Conservation (phyloP, 352 stramenopile species). For the Globisporangium parvum region DNA sequence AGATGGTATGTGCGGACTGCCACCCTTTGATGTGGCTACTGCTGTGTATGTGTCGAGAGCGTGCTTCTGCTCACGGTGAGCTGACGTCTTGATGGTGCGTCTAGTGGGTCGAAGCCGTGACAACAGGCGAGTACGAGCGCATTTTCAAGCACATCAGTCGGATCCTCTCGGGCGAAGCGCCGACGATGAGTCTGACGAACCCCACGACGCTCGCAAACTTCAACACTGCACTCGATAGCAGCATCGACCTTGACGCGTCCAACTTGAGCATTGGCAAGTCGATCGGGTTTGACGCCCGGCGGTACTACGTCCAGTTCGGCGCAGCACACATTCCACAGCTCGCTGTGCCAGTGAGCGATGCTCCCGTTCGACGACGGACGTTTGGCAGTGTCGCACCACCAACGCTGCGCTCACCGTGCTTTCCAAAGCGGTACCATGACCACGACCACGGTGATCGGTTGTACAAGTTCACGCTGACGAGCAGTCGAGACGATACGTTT, state of each 20-base stretch:
- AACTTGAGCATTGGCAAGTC: constrained; percentile 36
- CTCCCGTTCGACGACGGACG: not conserved
- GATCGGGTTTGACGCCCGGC: constrained; percentile 28
- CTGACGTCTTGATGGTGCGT: not conserved
- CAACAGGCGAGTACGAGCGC: constrained; percentile 26
- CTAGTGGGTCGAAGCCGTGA: constrained; percentile 36
- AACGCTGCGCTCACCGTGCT: not conserved
- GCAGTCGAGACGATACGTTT: not conserved
- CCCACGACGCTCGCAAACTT: constrained; percentile 34
- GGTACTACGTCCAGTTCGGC: constrained; percentile 28
- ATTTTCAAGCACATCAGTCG: constrained; percentile 28
- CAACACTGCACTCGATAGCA: constrained; percentile 22
- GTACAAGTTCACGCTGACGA: constrained; percentile 3
- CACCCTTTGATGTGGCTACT: not conserved
- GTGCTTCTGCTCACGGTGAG: not conserved
- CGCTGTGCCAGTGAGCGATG: not conserved
- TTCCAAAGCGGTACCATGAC: constrained; percentile 10
- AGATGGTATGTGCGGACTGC: constrained; percentile 30
- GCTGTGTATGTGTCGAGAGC: not conserved
- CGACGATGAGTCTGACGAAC: constrained; percentile 15
- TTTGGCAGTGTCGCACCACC: not conserved
- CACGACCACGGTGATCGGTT: constrained; percentile 4
- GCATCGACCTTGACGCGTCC: constrained; percentile 24
- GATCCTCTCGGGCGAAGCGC: constrained; percentile 15
- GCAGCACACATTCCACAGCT: constrained; percentile 1